Conservation (phyloP, 495 filamentous ascomycete genomes). For the Hypoxylon subgilvum region DNA sequence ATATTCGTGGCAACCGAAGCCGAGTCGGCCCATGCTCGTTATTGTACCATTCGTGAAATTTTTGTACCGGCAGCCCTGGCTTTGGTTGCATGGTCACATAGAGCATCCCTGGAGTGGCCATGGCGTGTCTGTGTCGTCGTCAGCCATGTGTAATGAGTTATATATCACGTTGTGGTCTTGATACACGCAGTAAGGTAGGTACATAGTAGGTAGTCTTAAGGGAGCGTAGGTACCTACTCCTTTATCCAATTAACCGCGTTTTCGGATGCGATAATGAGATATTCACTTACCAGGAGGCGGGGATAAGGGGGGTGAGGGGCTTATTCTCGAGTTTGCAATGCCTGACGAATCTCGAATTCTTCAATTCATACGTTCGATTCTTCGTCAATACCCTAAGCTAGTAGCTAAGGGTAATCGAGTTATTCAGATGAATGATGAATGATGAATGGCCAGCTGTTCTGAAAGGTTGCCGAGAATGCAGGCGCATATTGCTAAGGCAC, state of each 20-base stretch:
- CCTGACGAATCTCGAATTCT: too few relatives aligned
- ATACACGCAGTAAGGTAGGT: too few relatives aligned
- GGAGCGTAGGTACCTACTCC: neutral
- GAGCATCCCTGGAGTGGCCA: conserved; percentile 64
- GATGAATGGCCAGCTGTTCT: conserved; percentile 17
- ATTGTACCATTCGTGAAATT: conserved; percentile 92
- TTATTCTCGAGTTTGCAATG: too few relatives aligned
- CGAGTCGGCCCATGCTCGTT: conserved; percentile 83
- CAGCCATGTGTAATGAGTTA: neutral
- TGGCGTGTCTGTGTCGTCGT: conserved; percentile 16
- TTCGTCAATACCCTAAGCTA: too few relatives aligned
- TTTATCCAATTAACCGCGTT: neutral
- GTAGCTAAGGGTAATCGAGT: neutral
- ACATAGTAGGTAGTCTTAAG: too few relatives aligned
- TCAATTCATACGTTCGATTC: neutral
- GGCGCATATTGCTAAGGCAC: conserved; percentile 1
- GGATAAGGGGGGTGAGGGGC: neutral
- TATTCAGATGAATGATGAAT: conserved; percentile 9
- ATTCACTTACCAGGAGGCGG: neutral
- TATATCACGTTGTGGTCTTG: neutral
- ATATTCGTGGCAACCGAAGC: conserved; percentile 70
- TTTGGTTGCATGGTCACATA: conserved; percentile 81
- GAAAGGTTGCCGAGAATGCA: conserved; percentile 13
- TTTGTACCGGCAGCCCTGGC: conserved; percentile 63
- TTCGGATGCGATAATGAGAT: neutral